Conservation (phyloP, 2,329 filamentous ascomycete genomes). For the Apiospora hydei region DNA sequence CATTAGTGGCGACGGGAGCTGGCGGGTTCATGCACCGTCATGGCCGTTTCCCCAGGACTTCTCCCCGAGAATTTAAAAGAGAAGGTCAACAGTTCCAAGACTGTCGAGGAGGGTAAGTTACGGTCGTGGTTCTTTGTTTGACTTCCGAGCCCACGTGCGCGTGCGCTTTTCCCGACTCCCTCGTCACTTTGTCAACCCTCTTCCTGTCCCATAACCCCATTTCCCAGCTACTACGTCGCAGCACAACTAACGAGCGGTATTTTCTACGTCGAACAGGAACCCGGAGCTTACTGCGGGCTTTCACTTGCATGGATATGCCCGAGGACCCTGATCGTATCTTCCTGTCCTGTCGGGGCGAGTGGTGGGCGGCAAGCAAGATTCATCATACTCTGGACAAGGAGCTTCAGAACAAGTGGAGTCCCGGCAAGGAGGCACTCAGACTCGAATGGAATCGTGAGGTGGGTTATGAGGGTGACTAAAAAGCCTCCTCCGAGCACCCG, state of each 20-base stretch:
- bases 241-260: neutral
- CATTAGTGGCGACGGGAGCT: constrained; percentile 65
- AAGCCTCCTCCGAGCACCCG: neutral
- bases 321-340: constrained; percentile 60
- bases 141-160: neutral
- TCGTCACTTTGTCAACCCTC: too few relatives aligned
- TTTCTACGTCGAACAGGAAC: constrained; percentile 47
- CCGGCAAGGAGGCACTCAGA: constrained; percentile 56
- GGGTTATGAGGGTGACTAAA: neutral
- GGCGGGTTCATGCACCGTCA: constrained; percentile 50
- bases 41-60: constrained; percentile 62
- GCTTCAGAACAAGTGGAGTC: constrained; percentile 61
- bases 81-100: constrained; percentile 56
- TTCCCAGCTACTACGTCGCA: neutral
- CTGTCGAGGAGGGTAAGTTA: constrained; percentile 51
- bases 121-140: neutral
- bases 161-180: neutral
- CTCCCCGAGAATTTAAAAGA: constrained; percentile 47
- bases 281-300: constrained; percentile 51
- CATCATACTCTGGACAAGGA: constrained; percentile 50
- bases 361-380: constrained; percentile 57
- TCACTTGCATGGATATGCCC: constrained; percentile 55
- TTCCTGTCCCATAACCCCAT: neutral
- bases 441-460: constrained; percentile 43
- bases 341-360: constrained; percentile 63